Evolutionary conservation across 2,329 filamentous ascomycete species (phyloP).

Genomic region (Cordyceps pruinosa): DNA sequence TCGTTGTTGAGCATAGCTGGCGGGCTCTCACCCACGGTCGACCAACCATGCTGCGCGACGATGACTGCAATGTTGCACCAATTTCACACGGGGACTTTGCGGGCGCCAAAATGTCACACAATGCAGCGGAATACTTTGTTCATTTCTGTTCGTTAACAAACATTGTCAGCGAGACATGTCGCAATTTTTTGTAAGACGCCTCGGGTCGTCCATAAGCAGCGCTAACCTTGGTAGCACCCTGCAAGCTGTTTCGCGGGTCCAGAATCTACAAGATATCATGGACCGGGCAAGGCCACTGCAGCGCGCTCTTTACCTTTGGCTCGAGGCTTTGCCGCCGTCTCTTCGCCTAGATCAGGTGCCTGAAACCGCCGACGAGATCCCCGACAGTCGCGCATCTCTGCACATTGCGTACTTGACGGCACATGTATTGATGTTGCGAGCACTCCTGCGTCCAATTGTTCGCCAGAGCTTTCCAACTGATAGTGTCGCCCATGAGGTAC

Average conservation of each 20-base stretch:
- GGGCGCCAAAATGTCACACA: not conserved
- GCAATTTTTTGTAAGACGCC: constrained; percentile 14
- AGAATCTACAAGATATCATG: constrained; percentile 9
- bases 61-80: constrained; percentile 17
- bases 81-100: constrained; percentile 12
- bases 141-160: constrained; percentile 14
- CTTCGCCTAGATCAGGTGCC: constrained; percentile 3
- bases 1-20: constrained; percentile 17
- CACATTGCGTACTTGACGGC: constrained; percentile 15
- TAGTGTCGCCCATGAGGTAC: constrained; percentile 2
- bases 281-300: constrained; percentile 9
- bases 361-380: constrained; percentile 7
- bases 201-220: not conserved
- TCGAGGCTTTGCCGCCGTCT: constrained; percentile 11
- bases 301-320: constrained; percentile 13
- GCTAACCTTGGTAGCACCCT: constrained; percentile 12
- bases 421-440: constrained; percentile 13
- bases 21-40: constrained; percentile 17
- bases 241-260: constrained; percentile 12
- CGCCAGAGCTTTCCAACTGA: not conserved
- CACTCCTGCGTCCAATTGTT: constrained; percentile 15
- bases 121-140: constrained; percentile 13
- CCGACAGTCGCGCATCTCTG: constrained; percentile 13
- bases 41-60: constrained; percentile 14
- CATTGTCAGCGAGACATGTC: constrained; percentile 12